These are phyloP conservation scores for Punctularia strigosozonata DNA, from an alignment of 768 basidiomycete genomes.

Conservation along the genomic window DNA sequence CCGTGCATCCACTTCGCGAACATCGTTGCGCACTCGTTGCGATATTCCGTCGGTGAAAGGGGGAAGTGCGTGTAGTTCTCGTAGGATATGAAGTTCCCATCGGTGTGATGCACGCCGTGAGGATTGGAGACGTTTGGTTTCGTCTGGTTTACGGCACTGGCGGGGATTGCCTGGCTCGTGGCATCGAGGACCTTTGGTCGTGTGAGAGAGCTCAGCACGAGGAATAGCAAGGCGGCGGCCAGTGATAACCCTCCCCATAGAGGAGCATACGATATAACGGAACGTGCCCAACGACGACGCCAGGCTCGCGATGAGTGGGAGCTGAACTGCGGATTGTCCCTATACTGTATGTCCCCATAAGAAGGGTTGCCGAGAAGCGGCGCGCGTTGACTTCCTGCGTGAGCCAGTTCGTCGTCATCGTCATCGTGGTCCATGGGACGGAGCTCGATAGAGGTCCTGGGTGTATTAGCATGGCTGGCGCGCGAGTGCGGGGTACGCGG, in stretches of 20 bases:
- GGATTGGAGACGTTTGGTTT: conserved; percentile 6
- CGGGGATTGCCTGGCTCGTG: conserved; percentile 33
- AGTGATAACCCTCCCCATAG: conserved; percentile 33
- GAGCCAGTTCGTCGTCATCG: conserved; percentile 24
- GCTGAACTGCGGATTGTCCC: conserved; percentile 22
- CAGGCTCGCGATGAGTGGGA: conserved; percentile 3
- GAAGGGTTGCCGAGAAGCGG: conserved; percentile 32
- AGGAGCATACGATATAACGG: conserved; percentile 19
- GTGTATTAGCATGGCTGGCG: conserved; percentile 45
- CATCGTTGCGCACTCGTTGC: conserved; percentile 41
- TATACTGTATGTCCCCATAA: conserved; percentile 26
- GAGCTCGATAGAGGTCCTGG: conserved; percentile 36
- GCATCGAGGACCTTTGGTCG: conserved; percentile 35
- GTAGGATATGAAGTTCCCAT: conserved; percentile 31
- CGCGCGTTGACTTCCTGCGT: conserved; percentile 31
- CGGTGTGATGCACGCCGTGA: conserved; percentile 4
- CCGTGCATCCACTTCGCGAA: conserved; percentile 30
- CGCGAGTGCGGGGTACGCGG: conserved; percentile 56
- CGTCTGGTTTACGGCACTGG: conserved; percentile 8
- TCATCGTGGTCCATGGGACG: conserved; percentile 21
- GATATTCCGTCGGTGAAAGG: conserved; percentile 43
- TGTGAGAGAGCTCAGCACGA: conserved; percentile 34
- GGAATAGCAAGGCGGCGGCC: conserved; percentile 34
- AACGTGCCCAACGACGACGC: conserved; percentile 6
- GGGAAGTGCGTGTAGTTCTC: conserved; percentile 49